phyloP scores from a whole-genome alignment of 495 filamentous ascomycete species.

The Rusavskia elegans region DNA sequence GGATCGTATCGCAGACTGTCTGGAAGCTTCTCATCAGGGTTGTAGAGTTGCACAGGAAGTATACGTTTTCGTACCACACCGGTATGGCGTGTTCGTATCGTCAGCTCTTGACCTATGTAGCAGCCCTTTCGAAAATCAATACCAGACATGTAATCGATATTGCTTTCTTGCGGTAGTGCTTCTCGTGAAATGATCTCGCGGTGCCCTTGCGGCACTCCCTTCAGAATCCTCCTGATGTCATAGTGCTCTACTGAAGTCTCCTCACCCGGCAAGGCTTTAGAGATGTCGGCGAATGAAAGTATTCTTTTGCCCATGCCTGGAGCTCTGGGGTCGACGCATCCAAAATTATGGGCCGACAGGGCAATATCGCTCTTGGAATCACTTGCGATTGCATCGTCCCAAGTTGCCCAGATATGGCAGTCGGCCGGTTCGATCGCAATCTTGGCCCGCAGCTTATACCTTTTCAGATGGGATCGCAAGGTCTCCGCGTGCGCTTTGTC shows the following conservation, averaged over 20 bases:
- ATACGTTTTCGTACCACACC: constrained; percentile 85
- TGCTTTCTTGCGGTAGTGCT: constrained; percentile 66
- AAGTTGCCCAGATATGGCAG: constrained; percentile 48
- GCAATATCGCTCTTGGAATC: constrained; percentile 20
- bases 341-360: constrained; percentile 17
- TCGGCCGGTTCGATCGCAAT: constrained; percentile 48
- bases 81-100: constrained; percentile 83
- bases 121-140: constrained; percentile 93
- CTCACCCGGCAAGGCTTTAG: constrained; percentile 6
- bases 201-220: constrained; percentile 74
- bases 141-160: constrained; percentile 66
- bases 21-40: constrained; percentile 16
- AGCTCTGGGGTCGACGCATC: constrained; percentile 44
- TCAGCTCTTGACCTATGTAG: constrained; percentile 92
- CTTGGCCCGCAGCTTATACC: constrained; percentile 73
- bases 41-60: constrained; percentile 69
- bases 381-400: constrained; percentile 25
- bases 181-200: constrained; percentile 50
- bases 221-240: constrained; percentile 53
- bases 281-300: constrained; percentile 24
- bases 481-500: constrained; percentile 45
- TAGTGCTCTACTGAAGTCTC: constrained; percentile 29
- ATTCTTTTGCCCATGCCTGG: constrained; percentile 49
- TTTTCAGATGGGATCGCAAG: constrained; percentile 55
- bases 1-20: constrained; percentile 32